Base-by-base conservation (phyloP, 495 filamentous ascomycete species). In the Penicillium malachiteum region DNA sequence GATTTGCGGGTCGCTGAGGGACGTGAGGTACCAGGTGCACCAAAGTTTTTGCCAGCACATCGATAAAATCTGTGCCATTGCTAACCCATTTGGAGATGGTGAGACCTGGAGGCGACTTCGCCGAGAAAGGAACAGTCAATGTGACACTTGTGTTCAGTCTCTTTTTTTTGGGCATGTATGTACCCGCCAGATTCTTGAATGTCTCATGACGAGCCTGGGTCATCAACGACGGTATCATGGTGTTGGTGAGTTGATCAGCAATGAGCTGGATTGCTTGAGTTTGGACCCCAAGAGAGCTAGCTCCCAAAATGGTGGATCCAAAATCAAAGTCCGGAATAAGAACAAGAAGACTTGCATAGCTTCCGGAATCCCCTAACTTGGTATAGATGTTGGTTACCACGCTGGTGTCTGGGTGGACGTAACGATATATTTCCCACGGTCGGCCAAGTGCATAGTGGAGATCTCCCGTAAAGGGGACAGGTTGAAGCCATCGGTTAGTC, bases 401-500 rank as follows among this genome's bases (percentile, higher is more conserved):
- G 13, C 61, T 59, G 2, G 65, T 56, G 7, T 47, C 44, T 3
- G 59, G 48, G 50, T 73, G 55, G 2, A 62, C 51, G 58, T 71
- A 74, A 10, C 72, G 60, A 35, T 65, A 68, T 40, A 79, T 78
- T 44, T 76, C 74, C 76, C 76, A 78, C 1, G 76, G 75, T 1
- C 57, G 50, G 16, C 81, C 82, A 13, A 82, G 48, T 0, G 74
- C 53, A 55, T 79, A 76, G 32, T 66, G 68, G 7, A 80, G 66
- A 55, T 73, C 70, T 48, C 73, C 75, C 50, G 80, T 80, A 21
- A 70, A 68, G 53, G 80, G 71, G 3, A 73, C 73, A 0, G 81
- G 81, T 58, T 82, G 75, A 55, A 78, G 58, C 73, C 74, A 78
- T 31, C 56, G 72, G 7, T 63, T 68, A 5, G 64, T 83, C 59